phyloP scores from a whole-genome alignment of 2,329 filamentous ascomycete genomes.

The Plectosphaerella plurivora region DNA sequence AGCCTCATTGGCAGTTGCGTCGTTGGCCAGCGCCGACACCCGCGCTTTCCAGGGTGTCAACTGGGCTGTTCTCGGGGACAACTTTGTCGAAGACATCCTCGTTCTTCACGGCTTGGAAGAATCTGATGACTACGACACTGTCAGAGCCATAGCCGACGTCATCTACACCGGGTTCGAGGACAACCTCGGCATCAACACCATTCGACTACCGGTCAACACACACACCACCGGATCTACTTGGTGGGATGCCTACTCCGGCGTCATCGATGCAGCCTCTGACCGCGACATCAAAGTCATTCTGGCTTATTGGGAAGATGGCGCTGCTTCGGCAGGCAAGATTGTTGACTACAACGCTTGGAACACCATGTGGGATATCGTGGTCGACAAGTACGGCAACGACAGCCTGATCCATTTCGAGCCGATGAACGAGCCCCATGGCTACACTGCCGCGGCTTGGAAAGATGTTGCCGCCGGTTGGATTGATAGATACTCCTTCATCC shows the following conservation, averaged over 20 bases:
- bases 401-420: conserved; percentile 4
- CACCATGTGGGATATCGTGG: conserved; percentile 4
- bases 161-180: conserved; percentile 5
- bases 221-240: conserved; percentile 3
- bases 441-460: conserved; percentile 1
- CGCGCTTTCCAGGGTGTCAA: conserved; percentile 5
- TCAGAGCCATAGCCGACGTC: conserved; percentile 5
- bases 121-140: conserved; percentile 6
- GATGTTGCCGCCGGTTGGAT: conserved; percentile 4
- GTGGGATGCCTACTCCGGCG: conserved; percentile 6
- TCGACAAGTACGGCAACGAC: conserved; percentile 4
- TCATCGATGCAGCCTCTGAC: conserved; percentile 4
- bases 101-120: conserved; percentile 5
- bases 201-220: conserved; percentile 4
- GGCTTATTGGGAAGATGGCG: conserved; percentile 7
- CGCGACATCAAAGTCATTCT: conserved; percentile 4
- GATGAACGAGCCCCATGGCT: conserved; percentile 6
- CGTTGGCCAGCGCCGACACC: conserved; percentile 3
- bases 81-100: conserved; percentile 4
- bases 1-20: conserved; percentile 1
- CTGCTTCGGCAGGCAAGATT: conserved; percentile 3
- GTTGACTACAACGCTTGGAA: conserved; percentile 5
- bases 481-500: conserved; percentile 3
- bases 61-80: conserved; percentile 7
- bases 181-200: conserved; percentile 4